Evolutionary conservation across 257 asterid genomes (phyloP), one percentile per base, ranked within the genome.

Genomic region (Solanum rostratum): DNA sequence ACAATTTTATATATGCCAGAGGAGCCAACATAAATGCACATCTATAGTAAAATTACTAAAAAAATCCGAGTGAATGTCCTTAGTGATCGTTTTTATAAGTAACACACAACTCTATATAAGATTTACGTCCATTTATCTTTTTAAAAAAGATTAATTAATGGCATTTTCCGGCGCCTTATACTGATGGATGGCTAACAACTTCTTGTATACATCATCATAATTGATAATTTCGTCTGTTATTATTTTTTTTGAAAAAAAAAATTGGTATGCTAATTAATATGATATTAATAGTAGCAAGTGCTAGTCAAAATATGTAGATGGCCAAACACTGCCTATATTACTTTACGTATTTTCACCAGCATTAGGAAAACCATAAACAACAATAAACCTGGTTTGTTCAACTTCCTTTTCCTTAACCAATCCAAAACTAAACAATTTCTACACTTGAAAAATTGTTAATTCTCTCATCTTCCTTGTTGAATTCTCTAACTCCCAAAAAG

Each of bases 361-460:
- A n/a, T n/a, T n/a, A n/a, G n/a, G 37, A 73, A 82, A 86, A 57
- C 86, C 81, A 55, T 46, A 71, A 57, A 81, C 85, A 3, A 71
- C 89, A 86, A 82, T 85, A 82, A 30, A 83, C 90, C 49, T 65
- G 82, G 90, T 92, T 90, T 88, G 90, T 92, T 85, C 92, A 92
- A 88, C 95, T 86, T 76, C 92, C 80, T 46, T 86, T 62, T 66
- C 63, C 89, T 86, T 82, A 18, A 0, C 39, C 39, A 33, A 82
- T 87, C 70, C 79, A 29, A 84, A 86, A 33, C 62, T 3, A 46
- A 52, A 8, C 65, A 52, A 33, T 50, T 79, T 62, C 65, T 52
- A 74, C 33, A 86, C 87, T 89, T 84, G 84, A 89, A 84, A 85
- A 33, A 33, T 11, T 22, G 39, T 52, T 19, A 19, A 55, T 55